phyloP scores from a whole-genome alignment of 164 flowering plant genomes.

The Akebia trifoliata region DNA sequence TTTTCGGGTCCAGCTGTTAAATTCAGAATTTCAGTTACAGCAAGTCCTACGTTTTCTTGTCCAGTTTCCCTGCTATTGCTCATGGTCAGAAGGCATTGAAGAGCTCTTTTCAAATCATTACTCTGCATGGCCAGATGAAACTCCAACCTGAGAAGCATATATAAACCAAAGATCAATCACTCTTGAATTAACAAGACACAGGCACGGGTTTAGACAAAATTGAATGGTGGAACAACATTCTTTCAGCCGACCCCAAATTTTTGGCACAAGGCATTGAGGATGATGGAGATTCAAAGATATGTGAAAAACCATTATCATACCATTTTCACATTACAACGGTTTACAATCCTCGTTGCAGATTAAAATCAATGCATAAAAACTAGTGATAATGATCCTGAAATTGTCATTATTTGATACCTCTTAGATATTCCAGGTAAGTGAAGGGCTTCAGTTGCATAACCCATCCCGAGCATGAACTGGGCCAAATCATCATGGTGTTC shows the following conservation, averaged over 20 bases:
- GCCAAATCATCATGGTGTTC: constrained; percentile 99
- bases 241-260: too few relatives aligned
- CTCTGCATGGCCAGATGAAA: constrained; percentile 98
- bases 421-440: constrained; percentile 99
- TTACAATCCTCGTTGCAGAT: too few relatives aligned
- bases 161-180: constrained; percentile 1
- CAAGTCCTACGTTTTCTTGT: constrained; percentile 59
- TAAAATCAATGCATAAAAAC: neutral
- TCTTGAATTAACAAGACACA: neutral
- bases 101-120: constrained; percentile 91
- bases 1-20: constrained; percentile 69
- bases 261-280: too few relatives aligned
- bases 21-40: constrained; percentile 75
- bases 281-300: too few relatives aligned
- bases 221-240: too few relatives aligned
- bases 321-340: too few relatives aligned
- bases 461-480: constrained; percentile 97
- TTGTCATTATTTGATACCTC: constrained; percentile 39
- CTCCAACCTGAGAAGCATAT: constrained; percentile 56
- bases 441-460: constrained; percentile 97
- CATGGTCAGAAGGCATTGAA: constrained; percentile 92
- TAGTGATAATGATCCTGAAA: neutral
- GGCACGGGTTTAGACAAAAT: too few relatives aligned
- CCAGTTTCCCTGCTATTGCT: constrained; percentile 95
- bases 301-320: too few relatives aligned